Evolutionary conservation across 345 rosid species (phyloP).

Genomic region (Citrus sp.): DNA sequence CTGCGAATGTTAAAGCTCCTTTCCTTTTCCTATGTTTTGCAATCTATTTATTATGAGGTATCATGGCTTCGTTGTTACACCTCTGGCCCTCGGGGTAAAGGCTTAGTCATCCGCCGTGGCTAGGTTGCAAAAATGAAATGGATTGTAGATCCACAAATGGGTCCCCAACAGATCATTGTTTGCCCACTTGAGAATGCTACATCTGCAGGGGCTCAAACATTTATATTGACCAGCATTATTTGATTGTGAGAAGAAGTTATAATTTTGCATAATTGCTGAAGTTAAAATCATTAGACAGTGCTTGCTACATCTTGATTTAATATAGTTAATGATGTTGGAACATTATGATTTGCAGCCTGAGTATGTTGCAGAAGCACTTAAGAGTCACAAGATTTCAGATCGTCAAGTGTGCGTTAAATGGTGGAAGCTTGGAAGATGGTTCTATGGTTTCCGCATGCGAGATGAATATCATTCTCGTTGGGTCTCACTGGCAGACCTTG

Average conservation of each 20-base stretch:
- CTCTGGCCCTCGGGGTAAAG: neutral
- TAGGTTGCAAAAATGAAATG: neutral
- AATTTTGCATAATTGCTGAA: neutral
- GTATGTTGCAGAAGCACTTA: constrained; percentile 36
- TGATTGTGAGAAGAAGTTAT: neutral
- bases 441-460: constrained; percentile 57
- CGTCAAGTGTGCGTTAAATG: constrained; percentile 54
- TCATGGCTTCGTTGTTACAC: neutral
- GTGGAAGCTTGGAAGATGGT: constrained; percentile 76
- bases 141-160: neutral
- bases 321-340: no score
- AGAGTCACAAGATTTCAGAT: constrained; percentile 43
- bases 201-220: neutral
- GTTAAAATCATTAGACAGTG: neutral
- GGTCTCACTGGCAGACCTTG: constrained; percentile 46
- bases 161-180: neutral
- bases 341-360: neutral
- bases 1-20: neutral
- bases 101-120: neutral
- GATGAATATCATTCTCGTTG: constrained; percentile 54
- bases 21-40: neutral
- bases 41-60: neutral
- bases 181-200: neutral
- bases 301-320: neutral
- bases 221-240: neutral